Evolutionary conservation across 2,329 filamentous ascomycete genomes (phyloP).

Genomic region (Hysterium pulicare): DNA sequence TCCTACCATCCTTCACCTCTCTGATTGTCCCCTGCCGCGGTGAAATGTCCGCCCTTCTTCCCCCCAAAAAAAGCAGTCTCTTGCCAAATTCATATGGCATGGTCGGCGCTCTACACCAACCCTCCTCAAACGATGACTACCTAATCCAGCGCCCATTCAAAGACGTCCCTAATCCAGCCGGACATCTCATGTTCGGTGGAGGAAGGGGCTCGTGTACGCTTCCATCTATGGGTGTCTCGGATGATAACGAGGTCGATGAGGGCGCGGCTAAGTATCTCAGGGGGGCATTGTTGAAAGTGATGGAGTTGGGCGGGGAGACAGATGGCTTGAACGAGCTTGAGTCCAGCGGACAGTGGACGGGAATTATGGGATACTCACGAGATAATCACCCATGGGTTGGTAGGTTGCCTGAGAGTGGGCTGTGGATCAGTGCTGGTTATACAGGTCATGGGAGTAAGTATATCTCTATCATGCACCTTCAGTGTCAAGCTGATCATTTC

Average conservation of each 20-base stretch:
- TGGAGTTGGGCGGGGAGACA: conserved; percentile 34
- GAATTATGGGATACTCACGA: conserved; percentile 73
- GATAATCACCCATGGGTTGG: conserved; percentile 72
- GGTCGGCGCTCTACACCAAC: conserved; percentile 48
- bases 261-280: conserved; percentile 57
- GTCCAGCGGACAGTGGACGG: conserved; percentile 62
- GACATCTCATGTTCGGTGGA: conserved; percentile 68
- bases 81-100: conserved; percentile 64
- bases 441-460: conserved; percentile 71
- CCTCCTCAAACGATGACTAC: conserved; percentile 62
- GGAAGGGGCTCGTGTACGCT: conserved; percentile 54
- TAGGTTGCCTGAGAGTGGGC: conserved; percentile 56
- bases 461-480: no score
- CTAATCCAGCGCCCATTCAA: conserved; percentile 64
- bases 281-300: conserved; percentile 36
- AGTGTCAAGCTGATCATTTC: no score
- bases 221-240: conserved; percentile 55
- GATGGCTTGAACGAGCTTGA: conserved; percentile 43
- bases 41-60: conserved; percentile 65
- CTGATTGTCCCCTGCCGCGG: conserved; percentile 76
- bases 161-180: conserved; percentile 39
- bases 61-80: conserved; percentile 45
- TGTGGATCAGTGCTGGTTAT: conserved; percentile 66
- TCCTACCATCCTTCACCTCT: conserved; percentile 66
- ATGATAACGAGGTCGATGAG: conserved; percentile 58